Conservation (phyloP, 2,329 filamentous ascomycete species). For the Monilinia vaccinii-corymbosi region DNA sequence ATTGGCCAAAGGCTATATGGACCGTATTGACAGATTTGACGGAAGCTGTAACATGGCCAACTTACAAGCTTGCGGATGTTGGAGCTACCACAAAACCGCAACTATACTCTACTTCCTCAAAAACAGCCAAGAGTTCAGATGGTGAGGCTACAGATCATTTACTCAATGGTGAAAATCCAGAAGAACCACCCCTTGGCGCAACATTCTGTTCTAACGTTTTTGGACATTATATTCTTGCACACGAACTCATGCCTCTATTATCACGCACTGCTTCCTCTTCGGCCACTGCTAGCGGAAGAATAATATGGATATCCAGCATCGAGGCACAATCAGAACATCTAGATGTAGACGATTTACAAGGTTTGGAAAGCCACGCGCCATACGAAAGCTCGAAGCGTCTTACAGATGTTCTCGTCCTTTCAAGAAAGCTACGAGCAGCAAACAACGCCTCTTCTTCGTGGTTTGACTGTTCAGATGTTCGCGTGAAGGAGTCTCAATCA, state of each 20-base stretch:
- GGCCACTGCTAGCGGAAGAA: conserved; percentile 27
- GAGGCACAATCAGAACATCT: conserved; percentile 49
- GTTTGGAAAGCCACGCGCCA: conserved; percentile 46
- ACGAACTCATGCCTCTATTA: conserved; percentile 70
- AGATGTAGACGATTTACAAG: conserved; percentile 68
- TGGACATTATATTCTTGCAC: conserved; percentile 84
- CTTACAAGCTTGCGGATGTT: conserved; percentile 56
- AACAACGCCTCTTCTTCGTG: conserved; percentile 48
- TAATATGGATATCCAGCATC: conserved; percentile 83
- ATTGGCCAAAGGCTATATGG: conserved; percentile 53
- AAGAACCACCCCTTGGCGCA: conserved; percentile 59
- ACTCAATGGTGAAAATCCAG: conserved; percentile 13
- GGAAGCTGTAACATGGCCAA: conserved; percentile 65
- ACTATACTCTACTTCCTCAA: conserved; percentile 24
- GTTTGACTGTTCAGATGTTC: conserved; percentile 35
- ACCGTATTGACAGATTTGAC: conserved; percentile 50
- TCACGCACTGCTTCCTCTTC: conserved; percentile 22
- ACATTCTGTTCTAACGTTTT: conserved; percentile 92
- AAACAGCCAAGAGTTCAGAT: background rate
- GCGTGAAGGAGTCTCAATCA: background rate
- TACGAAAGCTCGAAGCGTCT: conserved; percentile 87
- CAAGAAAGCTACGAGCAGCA: conserved; percentile 56
- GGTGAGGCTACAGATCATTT: conserved; percentile 25
- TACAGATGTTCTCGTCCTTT: conserved; percentile 75
- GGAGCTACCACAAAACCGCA: conserved; percentile 48